Evolutionary conservation across 2,329 filamentous ascomycete species (phyloP), one percentile per base, ranked within the genome.

Genomic region (Alternaria sp.): DNA sequence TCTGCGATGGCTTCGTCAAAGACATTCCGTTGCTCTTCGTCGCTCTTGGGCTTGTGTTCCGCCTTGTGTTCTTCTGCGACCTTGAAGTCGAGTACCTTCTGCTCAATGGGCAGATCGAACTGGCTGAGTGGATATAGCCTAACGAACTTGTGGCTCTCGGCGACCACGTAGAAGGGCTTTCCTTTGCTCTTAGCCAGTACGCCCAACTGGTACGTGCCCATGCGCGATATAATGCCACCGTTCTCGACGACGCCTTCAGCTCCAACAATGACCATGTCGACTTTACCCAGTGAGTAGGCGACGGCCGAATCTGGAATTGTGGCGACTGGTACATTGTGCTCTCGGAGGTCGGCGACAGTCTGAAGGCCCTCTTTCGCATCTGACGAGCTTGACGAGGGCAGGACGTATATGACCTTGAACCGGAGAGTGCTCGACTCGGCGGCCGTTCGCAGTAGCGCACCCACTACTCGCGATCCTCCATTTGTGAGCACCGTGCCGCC

Each of bases 81-180:
- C 71, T 85, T 85, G 78, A 96, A 96, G 52, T 92, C 88, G 62
- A 96, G 85, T 13, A 96, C 86, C 32, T 88, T 86, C 80, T 97
- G 93, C 75, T 91, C 87, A 68, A 97, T 89, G 0, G 92, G 92
- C 62, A 97, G 83, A 75, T 96, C 92, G 62, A 90, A 88, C 80
- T 97, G 93, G 66, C 90, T 89, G 21, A 96, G 83, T 1, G 95
- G 93, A 73, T 94, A 96, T 59, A 96, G 86, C 73, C 93, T 87
- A 49, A 96, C 93, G 77, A 99, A 97, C 82, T 99, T 99, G 84
- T 99, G 96, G 73, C 92, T 96, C 83, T 99, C 96, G 1, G 91
- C 91, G 6, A 96, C 93, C 17, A 97, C 93, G 75, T 96, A 97
- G 71, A 98, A 93, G 0, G 91, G 91, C 66, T 92, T 90, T 43